Conservation (phyloP, 2,329 filamentous ascomycete genomes). For the Akanthomyces muscarius region DNA sequence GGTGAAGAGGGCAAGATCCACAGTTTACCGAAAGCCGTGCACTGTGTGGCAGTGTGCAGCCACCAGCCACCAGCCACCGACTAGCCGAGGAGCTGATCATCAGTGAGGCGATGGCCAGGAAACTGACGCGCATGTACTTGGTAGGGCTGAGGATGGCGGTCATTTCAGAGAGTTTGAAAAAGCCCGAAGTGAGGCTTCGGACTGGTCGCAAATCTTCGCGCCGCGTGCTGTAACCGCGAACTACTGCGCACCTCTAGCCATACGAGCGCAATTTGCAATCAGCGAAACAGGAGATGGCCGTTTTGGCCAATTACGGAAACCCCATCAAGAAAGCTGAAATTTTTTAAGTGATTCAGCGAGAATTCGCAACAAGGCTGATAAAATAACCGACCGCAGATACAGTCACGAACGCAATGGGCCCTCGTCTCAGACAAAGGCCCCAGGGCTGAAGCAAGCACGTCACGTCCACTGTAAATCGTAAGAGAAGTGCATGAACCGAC, state of each 20-base stretch:
- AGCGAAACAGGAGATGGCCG: background rate
- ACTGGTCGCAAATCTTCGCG: too few species aligned
- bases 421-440: background rate
- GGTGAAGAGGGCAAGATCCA: slow-evolving; percentile 8
- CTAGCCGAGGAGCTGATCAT: background rate
- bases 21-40: background rate
- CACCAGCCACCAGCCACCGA: too few species aligned
- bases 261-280: too few species aligned
- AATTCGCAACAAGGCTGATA: background rate
- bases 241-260: too few species aligned
- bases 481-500: background rate
- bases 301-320: too few species aligned
- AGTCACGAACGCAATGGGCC: background rate
- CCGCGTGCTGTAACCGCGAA: too few species aligned
- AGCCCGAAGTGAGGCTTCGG: too few species aligned
- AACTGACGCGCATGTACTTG: too few species aligned
- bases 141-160: too few species aligned
- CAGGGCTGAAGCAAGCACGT: background rate
- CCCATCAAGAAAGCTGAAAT: background rate
- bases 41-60: background rate
- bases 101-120: background rate
- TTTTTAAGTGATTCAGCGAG: background rate
- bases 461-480: background rate
- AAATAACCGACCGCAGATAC: background rate
- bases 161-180: too few species aligned